These are phyloP conservation scores for Pythium dissotocum DNA, from an alignment of 352 stramenopile species.

Conservation along the genomic window DNA sequence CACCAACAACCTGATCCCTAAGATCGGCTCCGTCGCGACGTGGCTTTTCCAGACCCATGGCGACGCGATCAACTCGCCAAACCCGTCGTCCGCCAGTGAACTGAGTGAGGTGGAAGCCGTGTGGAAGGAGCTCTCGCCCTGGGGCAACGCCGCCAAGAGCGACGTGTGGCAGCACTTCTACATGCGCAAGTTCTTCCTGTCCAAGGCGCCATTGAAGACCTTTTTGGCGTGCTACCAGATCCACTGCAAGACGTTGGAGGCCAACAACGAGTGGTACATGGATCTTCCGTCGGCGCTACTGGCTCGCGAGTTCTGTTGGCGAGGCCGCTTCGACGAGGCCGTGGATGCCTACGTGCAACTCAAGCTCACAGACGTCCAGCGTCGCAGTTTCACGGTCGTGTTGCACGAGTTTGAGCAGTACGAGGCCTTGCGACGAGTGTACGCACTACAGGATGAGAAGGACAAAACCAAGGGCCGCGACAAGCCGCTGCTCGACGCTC, in stretches of 20 bases:
- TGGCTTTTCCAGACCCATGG: slow-evolving; percentile 14
- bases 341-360: slow-evolving; percentile 52
- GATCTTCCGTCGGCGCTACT: slow-evolving; percentile 35
- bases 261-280: slow-evolving; percentile 11
- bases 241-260: slow-evolving; percentile 20
- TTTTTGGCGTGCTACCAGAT: slow-evolving; percentile 41
- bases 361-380: slow-evolving; percentile 31
- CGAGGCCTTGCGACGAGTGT: slow-evolving; percentile 45
- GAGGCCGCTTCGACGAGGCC: slow-evolving; percentile 55
- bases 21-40: slow-evolving; percentile 16
- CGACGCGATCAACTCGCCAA: not conserved
- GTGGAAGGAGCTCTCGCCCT: slow-evolving; percentile 36
- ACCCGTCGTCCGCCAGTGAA: not conserved
- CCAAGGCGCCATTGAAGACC: slow-evolving; percentile 38
- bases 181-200: slow-evolving; percentile 64
- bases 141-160: slow-evolving; percentile 49
- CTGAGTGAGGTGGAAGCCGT: slow-evolving; percentile 2
- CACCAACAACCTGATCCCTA: slow-evolving; percentile 7
- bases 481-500: slow-evolving; percentile 39
- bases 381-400: slow-evolving; percentile 36
- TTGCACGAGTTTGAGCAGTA: slow-evolving; percentile 64
- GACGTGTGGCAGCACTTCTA: slow-evolving; percentile 61
- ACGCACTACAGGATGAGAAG: slow-evolving; percentile 41
- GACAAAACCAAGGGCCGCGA: slow-evolving; percentile 10
- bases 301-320: slow-evolving; percentile 52